Evolutionary conservation across 73 alveolate species (phyloP).

Genomic region (Effrenium voratum): DNA sequence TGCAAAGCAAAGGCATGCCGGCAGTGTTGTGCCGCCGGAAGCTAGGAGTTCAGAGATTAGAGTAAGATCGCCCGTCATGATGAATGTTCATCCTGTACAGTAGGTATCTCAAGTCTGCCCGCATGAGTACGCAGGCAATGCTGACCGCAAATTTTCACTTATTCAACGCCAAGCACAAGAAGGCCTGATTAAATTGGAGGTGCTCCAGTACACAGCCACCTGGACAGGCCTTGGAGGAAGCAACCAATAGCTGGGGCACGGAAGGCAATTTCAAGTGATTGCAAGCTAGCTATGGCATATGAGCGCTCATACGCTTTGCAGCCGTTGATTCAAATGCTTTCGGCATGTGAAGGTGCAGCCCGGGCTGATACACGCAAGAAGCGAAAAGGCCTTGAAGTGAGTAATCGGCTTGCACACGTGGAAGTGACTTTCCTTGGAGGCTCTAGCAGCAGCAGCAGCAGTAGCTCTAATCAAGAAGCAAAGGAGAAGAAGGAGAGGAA

Average conservation of each 20-base stretch:
- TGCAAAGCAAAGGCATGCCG: too few relatives aligned
- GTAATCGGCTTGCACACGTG: not conserved
- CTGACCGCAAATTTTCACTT: slow-evolving; percentile 69
- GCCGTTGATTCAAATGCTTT: not conserved
- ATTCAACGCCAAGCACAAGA: slow-evolving; percentile 64
- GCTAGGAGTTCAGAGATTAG: too few relatives aligned
- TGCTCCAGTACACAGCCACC: not conserved
- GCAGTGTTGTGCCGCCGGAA: too few relatives aligned
- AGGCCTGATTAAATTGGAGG: not conserved
- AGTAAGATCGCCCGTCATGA: too few relatives aligned
- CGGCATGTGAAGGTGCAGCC: not conserved
- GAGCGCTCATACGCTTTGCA: not conserved
- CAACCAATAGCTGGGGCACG: slow-evolving; percentile 61
- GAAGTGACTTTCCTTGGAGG: not conserved
- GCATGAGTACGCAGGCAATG: slow-evolving; percentile 20
- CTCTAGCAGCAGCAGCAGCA: slow-evolving; percentile 34
- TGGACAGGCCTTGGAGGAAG: slow-evolving; percentile 39
- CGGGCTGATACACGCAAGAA: not conserved
- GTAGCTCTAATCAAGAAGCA: slow-evolving; percentile 14
- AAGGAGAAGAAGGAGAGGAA: not conserved
- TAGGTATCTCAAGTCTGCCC: too few relatives aligned
- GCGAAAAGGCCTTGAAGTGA: not conserved
- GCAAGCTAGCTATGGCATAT: not conserved
- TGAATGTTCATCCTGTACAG: too few relatives aligned
- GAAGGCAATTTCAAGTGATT: not conserved